Percentiles rank a stretch among this genome's conserved stretches.
Conservation (phyloP, 768 basidiomycete genomes). For the Coprinopsis strossmayeri region DNA sequence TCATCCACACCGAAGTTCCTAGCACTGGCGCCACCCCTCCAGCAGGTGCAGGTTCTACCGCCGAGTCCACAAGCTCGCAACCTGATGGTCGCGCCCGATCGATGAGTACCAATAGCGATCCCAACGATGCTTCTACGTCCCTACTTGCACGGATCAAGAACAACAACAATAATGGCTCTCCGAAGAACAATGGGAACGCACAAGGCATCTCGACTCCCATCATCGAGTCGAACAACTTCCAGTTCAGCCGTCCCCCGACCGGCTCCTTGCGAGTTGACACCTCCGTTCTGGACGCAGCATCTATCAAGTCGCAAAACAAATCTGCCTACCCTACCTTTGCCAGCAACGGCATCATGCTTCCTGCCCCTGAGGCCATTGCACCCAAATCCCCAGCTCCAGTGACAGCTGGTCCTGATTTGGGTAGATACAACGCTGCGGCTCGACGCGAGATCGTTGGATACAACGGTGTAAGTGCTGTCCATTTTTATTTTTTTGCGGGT, state of each 20-base stretch:
- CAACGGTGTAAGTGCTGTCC: constrained; percentile 45
- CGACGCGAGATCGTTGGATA: constrained; percentile 70
- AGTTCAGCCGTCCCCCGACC: constrained; percentile 54
- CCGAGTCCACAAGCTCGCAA: constrained; percentile 42
- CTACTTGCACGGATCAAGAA: constrained; percentile 62
- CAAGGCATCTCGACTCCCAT: constrained; percentile 42
- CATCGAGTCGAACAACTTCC: constrained; percentile 48
- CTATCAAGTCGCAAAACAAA: constrained; percentile 67
- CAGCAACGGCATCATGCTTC: constrained; percentile 52
- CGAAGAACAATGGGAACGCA: constrained; percentile 47
- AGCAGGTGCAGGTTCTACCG: constrained; percentile 28
- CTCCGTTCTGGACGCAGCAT: constrained; percentile 48
- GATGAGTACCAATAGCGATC: constrained; percentile 71
- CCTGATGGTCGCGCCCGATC: constrained; percentile 59
- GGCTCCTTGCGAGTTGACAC: constrained; percentile 75
- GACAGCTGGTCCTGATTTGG: constrained; percentile 81
- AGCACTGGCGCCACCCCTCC: constrained; percentile 52
- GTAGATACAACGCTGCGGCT: constrained; percentile 58
- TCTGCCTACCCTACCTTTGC: constrained; percentile 74
- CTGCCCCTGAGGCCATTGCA: constrained; percentile 49
- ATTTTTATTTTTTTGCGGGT: constrained; percentile 3
- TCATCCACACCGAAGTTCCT: constrained; percentile 86
- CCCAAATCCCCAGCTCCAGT: constrained; percentile 73
- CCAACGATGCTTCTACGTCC: constrained; percentile 65
- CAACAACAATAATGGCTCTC: constrained; percentile 23